These are phyloP conservation scores for Leishmania major DNA, from an alignment of 208 protist species.

Conservation along the genomic window DNA sequence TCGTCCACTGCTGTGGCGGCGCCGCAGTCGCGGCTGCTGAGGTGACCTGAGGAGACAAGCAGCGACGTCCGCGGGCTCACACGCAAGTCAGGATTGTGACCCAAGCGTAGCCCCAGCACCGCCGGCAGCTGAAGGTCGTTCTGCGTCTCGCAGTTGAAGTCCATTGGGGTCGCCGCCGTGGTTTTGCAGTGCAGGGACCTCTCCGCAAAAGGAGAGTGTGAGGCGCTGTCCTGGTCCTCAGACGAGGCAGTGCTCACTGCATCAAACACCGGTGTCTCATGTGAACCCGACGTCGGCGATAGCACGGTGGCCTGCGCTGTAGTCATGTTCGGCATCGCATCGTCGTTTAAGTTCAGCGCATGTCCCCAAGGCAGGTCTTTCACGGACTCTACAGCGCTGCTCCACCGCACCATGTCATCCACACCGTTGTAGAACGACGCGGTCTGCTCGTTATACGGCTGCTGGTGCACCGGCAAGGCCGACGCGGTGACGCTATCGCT, in stretches of 20 bases:
- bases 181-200: not conserved
- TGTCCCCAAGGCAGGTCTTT: not conserved
- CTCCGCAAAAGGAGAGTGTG: not conserved
- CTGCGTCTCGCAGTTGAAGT: not conserved
- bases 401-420: constrained; percentile 1
- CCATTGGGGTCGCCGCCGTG: not conserved
- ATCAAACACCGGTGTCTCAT: not conserved
- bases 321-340: not conserved
- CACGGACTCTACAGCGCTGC: constrained; percentile 3
- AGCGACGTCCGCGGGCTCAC: not conserved
- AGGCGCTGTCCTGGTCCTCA: not conserved
- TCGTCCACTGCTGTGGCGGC: not conserved
- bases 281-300: not conserved
- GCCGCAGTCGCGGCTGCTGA: not conserved
- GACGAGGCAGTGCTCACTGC: not conserved
- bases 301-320: not conserved
- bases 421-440: constrained; percentile 50
- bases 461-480: constrained; percentile 39
- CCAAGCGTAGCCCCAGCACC: not conserved
- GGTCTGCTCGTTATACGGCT: constrained; percentile 45
- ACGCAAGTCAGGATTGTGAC: not conserved
- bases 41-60: not conserved
- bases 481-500: constrained; percentile 4
- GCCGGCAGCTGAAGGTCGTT: not conserved
- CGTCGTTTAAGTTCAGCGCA: not conserved